phyloP scores from a whole-genome alignment of 164 flowering plant species.

The Aristolochia californica region DNA sequence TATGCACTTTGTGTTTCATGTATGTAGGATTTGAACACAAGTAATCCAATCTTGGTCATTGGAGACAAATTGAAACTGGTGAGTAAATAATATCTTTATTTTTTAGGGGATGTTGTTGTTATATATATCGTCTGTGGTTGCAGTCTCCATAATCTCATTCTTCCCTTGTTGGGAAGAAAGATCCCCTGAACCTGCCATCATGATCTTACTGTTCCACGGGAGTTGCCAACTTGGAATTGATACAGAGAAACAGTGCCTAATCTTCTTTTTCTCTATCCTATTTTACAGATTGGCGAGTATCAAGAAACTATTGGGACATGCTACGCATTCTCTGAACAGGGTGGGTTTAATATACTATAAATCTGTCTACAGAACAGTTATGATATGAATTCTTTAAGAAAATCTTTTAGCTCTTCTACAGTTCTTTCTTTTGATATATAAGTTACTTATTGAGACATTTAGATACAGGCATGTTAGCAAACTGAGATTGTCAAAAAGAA shows the following conservation, averaged over 20 bases:
- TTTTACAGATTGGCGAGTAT: constrained; percentile 55
- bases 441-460: not conserved
- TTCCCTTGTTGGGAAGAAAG: too few species aligned
- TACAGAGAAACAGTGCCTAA: too few species aligned
- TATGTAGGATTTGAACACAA: not conserved
- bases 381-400: not conserved
- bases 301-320: constrained; percentile 73
- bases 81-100: not conserved
- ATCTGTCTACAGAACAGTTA: not conserved
- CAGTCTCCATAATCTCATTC: not conserved
- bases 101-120: not conserved
- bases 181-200: too few species aligned
- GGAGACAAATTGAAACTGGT: constrained; percentile 2
- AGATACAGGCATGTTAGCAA: not conserved
- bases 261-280: too few species aligned
- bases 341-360: constrained; percentile 18
- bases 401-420: not conserved
- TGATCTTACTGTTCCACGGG: too few species aligned
- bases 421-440: not conserved
- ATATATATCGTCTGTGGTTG: too few species aligned
- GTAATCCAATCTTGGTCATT: not conserved
- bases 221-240: too few species aligned
- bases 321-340: constrained; percentile 47
- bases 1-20: too few species aligned
- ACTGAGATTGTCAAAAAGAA: too few species aligned